These are phyloP conservation scores for Leucocoprinus sp. DNA, from an alignment of 768 basidiomycete genomes.

Conservation along the genomic window DNA sequence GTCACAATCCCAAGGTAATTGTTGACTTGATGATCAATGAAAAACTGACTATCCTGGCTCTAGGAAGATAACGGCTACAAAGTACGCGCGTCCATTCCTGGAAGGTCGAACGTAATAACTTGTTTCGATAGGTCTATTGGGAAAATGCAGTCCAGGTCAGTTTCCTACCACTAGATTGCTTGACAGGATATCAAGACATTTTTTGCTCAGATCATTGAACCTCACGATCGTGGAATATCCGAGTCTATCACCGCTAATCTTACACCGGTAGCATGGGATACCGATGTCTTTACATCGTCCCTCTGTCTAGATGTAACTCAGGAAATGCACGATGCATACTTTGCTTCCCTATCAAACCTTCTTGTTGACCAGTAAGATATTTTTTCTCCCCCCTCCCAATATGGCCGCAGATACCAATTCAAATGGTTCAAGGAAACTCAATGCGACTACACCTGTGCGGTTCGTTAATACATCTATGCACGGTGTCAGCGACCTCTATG, in stretches of 20 bases:
- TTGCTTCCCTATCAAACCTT: conserved; percentile 29
- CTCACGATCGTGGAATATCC: conserved; percentile 77
- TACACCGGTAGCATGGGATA: conserved; percentile 40
- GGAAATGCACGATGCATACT: conserved; percentile 53
- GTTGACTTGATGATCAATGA: background rate
- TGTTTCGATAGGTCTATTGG: conserved; percentile 67
- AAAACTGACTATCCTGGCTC: background rate
- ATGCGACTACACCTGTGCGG: conserved; percentile 31
- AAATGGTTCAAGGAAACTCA: conserved; percentile 23
- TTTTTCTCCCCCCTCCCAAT: background rate
- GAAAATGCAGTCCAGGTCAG: conserved; percentile 77
- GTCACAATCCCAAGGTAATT: conserved; percentile 82
- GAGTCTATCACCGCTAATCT: conserved; percentile 53
- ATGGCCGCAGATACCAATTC: background rate
- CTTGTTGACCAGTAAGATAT: conserved; percentile 19
- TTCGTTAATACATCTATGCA: conserved; percentile 92
- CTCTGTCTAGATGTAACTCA: conserved; percentile 50
- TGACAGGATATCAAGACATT: background rate
- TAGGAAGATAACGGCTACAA: conserved; percentile 89
- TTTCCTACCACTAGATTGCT: background rate
- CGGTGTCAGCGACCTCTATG: conserved; percentile 70
- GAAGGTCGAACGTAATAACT: conserved; percentile 1
- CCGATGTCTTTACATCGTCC: conserved; percentile 28
- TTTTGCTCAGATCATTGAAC: conserved; percentile 61
- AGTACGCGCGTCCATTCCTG: conserved; percentile 26